These are phyloP conservation scores for Colletotrichum phormii DNA, from an alignment of 2,329 filamentous ascomycete genomes.

Conservation along the genomic window DNA sequence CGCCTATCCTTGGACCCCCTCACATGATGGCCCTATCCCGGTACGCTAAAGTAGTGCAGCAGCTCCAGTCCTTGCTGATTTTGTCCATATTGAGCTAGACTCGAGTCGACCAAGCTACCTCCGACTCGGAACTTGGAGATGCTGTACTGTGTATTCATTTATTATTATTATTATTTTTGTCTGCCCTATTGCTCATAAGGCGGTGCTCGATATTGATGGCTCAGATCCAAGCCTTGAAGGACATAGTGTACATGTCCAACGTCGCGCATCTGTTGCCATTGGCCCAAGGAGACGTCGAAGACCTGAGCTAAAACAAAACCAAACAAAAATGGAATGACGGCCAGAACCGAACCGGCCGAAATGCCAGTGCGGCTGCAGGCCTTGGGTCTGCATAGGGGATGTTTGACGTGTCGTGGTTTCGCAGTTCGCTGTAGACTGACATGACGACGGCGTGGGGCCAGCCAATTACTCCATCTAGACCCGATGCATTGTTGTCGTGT, in stretches of 20 bases:
- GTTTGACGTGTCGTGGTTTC: not conserved
- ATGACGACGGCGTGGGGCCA: not conserved
- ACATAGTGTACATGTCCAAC: not conserved
- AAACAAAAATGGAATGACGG: not conserved
- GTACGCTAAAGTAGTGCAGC: not conserved
- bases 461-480: not conserved
- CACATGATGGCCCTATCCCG: not conserved
- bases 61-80: not conserved
- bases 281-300: not conserved
- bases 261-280: not conserved
- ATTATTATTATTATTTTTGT: too few species aligned
- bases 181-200: too few species aligned
- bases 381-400: not conserved
- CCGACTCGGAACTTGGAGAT: not conserved
- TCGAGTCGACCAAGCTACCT: not conserved
- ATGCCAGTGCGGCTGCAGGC: conserved; percentile 13
- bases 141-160: not conserved
- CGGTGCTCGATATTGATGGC: too few species aligned
- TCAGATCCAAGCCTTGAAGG: not conserved
- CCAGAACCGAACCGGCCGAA: conserved; percentile 5
- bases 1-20: not conserved
- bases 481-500: conserved; percentile 22
- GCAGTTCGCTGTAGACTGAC: not conserved
- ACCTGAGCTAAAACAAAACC: not conserved
- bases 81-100: not conserved